Conservation (phyloP, 345 rosid genomes). For the Populus ilicifolia region DNA sequence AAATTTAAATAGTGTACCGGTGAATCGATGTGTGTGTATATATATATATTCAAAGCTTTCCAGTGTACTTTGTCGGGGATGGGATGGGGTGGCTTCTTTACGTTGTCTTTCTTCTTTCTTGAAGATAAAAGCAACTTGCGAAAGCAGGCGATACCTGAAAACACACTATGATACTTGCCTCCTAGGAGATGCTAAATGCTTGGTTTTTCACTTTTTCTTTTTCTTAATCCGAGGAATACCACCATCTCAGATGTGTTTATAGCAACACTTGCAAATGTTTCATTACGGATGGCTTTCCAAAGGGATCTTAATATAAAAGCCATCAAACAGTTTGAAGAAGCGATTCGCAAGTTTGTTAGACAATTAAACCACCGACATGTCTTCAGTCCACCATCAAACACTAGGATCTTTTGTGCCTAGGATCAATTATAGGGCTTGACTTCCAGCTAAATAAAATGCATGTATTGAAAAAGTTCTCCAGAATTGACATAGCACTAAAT, state of each 20-base stretch:
- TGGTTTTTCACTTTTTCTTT: no score
- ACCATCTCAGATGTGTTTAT: neutral
- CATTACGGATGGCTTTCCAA: neutral
- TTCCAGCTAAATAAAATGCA: no score
- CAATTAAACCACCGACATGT: neutral
- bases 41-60: neutral
- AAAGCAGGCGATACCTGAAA: neutral
- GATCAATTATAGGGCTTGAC: neutral
- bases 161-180: neutral
- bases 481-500: neutral
- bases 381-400: neutral
- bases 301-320: neutral
- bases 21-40: neutral
- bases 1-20: neutral
- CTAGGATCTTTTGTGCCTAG: neutral
- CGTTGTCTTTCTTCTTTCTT: neutral
- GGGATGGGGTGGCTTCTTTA: neutral
- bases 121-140: neutral
- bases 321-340: neutral
- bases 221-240: neutral
- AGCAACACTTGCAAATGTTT: neutral
- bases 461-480: neutral
- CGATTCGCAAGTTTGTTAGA: no score
- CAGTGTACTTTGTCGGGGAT: neutral
- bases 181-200: neutral